A percentile compares a stretch with the other conserved stretches of the same genome.
Evolutionary conservation across 192 early-diverging fungal species (phyloP).

Genomic region (Coemansia sp.): DNA sequence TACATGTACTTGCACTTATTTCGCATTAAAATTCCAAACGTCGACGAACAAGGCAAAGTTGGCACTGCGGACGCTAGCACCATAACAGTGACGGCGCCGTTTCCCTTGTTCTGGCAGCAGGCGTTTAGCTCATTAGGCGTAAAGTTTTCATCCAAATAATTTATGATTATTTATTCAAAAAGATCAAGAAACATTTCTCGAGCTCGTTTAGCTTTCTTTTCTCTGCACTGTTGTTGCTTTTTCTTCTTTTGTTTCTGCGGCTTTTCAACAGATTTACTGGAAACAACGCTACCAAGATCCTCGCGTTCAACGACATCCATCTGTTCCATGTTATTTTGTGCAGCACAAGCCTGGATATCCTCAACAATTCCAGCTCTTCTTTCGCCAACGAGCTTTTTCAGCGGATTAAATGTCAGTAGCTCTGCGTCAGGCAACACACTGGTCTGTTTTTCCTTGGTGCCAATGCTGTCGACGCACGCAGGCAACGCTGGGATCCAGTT

Average conservation of each 20-base stretch:
- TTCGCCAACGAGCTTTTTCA: not conserved
- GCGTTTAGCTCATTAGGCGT: constrained; percentile 22
- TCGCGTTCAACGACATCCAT: not conserved
- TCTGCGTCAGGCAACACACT: not conserved
- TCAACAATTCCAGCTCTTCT: not conserved
- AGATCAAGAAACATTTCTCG: constrained; percentile 1
- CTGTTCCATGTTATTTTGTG: not conserved
- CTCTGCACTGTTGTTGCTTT: not conserved
- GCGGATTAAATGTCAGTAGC: not conserved
- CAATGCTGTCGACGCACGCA: constrained; percentile 27
- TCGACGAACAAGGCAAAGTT: constrained; percentile 3
- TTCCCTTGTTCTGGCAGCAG: constrained; percentile 28
- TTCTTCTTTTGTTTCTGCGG: not conserved
- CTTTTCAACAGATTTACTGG: not conserved
- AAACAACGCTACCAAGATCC: not conserved
- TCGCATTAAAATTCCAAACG: constrained; percentile 13
- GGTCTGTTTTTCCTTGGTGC: not conserved
- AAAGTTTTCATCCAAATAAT: not conserved
- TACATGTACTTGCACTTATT: constrained; percentile 30
- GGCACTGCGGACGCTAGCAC: not conserved
- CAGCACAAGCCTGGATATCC: not conserved
- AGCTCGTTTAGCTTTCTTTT: not conserved
- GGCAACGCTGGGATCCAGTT: constrained; percentile 35
- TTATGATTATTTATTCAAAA: not conserved
- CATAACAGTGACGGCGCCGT: constrained; percentile 25